These are phyloP conservation scores for Rhizopogon parksii DNA, from an alignment of 1,284 basidiomycete species.

Conservation along the genomic window DNA sequence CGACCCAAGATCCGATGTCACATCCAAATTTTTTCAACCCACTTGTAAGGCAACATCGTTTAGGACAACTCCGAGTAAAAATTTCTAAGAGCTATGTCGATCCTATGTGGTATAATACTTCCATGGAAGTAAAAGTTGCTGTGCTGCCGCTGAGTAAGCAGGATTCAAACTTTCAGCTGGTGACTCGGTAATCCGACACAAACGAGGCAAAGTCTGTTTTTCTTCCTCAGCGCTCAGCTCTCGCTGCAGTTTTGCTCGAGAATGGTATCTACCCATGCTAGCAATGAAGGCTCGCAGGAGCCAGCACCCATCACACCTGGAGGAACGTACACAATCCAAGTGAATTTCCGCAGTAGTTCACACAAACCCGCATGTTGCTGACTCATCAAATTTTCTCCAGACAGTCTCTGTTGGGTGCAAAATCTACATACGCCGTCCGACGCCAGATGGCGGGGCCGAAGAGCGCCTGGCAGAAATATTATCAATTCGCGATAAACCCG, in stretches of 20 bases:
- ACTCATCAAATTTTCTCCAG: conserved; percentile 38
- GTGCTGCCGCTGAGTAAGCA: conserved; percentile 2
- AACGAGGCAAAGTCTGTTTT: background rate
- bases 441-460: conserved; percentile 67
- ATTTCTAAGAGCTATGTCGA: no score
- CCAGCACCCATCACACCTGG: conserved; percentile 65
- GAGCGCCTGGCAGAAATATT: conserved; percentile 91
- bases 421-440: conserved; percentile 80
- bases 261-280: conserved; percentile 28
- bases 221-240: background rate
- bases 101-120: background rate
- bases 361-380: conserved; percentile 21
- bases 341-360: conserved; percentile 25
- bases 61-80: no score
- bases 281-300: conserved; percentile 40
- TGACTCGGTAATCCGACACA: conserved; percentile 2
- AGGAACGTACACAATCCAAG: conserved; percentile 70
- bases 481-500: conserved; percentile 81
- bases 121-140: background rate
- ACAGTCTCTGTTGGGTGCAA: conserved; percentile 88
- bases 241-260: background rate
- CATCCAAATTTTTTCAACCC: no score
- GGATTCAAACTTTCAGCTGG: background rate
- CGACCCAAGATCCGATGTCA: background rate
- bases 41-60: no score